Evolutionary conservation across 306 rosid species (phyloP).

Genomic region (Dryas alaskensis): DNA sequence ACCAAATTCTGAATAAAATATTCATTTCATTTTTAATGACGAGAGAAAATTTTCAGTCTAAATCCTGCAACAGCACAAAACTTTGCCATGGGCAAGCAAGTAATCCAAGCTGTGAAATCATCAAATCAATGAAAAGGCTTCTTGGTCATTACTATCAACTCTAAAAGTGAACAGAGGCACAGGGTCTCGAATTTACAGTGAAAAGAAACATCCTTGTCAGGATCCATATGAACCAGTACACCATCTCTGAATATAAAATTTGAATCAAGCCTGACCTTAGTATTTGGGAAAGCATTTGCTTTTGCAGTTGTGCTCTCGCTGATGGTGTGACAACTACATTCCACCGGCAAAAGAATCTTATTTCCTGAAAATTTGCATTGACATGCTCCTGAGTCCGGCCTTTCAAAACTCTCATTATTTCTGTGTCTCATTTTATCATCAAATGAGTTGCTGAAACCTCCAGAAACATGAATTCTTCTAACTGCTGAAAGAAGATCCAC

Average conservation of each 20-base stretch:
- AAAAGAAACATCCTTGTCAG: constrained; percentile 47
- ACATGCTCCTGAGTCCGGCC: constrained; percentile 32
- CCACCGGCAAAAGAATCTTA: constrained; percentile 32
- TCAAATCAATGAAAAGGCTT: constrained; percentile 51
- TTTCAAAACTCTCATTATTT: constrained; percentile 24
- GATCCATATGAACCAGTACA: constrained; percentile 59
- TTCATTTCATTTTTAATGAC: constrained; percentile 34
- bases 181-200: constrained; percentile 86
- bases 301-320: constrained; percentile 25
- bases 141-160: constrained; percentile 55
- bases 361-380: constrained; percentile 28
- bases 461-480: constrained; percentile 39
- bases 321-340: constrained; percentile 66
- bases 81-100: constrained; percentile 29
- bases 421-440: constrained; percentile 27
- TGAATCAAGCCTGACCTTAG: constrained; percentile 35
- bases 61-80: constrained; percentile 51
- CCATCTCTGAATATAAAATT: constrained; percentile 79
- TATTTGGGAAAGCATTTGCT: constrained; percentile 20
- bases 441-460: constrained; percentile 27
- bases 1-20: constrained; percentile 34
- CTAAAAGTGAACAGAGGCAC: constrained; percentile 81
- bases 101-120: constrained; percentile 48
- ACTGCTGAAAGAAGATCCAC: constrained; percentile 68
- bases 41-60: constrained; percentile 33